Conservation (phyloP, 495 filamentous ascomycete genomes). For the Penicillium coprophilum region DNA sequence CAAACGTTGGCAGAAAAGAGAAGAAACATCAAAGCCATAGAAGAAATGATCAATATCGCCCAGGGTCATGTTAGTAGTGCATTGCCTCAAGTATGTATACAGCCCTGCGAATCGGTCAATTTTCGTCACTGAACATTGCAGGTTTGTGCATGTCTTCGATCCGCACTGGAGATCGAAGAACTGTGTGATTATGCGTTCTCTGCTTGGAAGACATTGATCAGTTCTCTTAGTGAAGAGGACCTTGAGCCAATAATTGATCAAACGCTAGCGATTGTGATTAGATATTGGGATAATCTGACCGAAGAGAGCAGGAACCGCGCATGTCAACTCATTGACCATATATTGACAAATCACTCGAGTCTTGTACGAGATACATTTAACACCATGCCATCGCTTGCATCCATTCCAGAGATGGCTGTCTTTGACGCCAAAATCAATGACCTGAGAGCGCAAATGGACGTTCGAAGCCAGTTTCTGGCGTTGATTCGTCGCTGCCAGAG, state of each 20-base stretch:
- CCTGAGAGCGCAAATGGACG: constrained; percentile 59
- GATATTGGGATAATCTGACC: constrained; percentile 72
- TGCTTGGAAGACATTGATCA: constrained; percentile 80
- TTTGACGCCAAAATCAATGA: constrained; percentile 61
- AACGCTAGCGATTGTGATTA: constrained; percentile 81
- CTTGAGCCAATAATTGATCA: constrained; percentile 76
- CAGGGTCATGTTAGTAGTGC: constrained; percentile 69
- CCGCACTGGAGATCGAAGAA: constrained; percentile 69
- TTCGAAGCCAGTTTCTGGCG: constrained; percentile 61
- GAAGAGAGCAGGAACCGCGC: constrained; percentile 56
- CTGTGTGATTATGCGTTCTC: constrained; percentile 75
- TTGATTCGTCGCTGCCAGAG: constrained; percentile 72
- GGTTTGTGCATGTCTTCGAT: constrained; percentile 77
- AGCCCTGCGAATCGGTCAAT: background rate
- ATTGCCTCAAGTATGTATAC: constrained; percentile 78
- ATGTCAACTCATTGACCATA: constrained; percentile 57
- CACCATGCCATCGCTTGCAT: constrained; percentile 73
- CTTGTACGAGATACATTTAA: constrained; percentile 63
- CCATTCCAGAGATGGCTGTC: constrained; percentile 66
- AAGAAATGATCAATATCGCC: constrained; percentile 79
- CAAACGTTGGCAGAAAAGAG: constrained; percentile 66
- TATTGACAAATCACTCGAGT: constrained; percentile 60
- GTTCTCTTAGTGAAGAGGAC: constrained; percentile 70
- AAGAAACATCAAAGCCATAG: constrained; percentile 75
- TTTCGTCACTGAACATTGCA: background rate